Conservation (phyloP, 352 stramenopile genomes). For the Peronospora farinosa region DNA sequence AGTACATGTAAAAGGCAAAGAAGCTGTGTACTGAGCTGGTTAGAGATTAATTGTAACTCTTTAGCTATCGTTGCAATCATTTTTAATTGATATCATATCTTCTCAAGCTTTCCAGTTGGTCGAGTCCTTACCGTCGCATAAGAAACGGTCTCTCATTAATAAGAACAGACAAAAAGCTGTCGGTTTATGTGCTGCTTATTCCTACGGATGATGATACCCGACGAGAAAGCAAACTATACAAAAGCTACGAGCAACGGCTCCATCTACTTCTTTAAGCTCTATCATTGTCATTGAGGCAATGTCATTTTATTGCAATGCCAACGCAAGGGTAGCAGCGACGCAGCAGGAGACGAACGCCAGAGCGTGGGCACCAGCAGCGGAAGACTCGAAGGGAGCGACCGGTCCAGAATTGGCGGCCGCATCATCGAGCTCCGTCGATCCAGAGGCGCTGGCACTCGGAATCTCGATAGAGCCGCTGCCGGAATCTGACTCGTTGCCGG, state of each 20-base stretch:
- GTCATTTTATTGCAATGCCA: constrained; percentile 19
- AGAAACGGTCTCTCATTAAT: too few species aligned
- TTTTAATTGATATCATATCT: too few species aligned
- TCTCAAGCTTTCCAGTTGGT: too few species aligned
- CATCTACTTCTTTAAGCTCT: constrained; percentile 3
- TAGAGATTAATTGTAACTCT: too few species aligned
- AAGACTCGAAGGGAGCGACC: background rate
- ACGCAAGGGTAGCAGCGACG: constrained; percentile 11
- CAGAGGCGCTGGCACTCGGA: background rate
- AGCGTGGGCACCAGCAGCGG: background rate
- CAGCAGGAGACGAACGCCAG: background rate
- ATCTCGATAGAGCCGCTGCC: constrained; percentile 12
- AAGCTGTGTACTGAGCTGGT: too few species aligned
- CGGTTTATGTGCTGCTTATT: too few species aligned
- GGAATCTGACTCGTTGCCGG: constrained; percentile 43
- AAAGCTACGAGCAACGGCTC: background rate
- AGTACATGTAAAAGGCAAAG: too few species aligned
- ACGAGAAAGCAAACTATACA: background rate
- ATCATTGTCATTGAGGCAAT: constrained; percentile 1
- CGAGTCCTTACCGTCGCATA: too few species aligned
- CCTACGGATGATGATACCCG: too few species aligned
- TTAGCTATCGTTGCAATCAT: too few species aligned
- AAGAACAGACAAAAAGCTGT: too few species aligned
- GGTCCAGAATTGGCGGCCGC: background rate
- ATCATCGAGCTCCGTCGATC: background rate